Base-by-base conservation (phyloP, 352 stramenopile genomes). In the Thraustotheca clavata region DNA sequence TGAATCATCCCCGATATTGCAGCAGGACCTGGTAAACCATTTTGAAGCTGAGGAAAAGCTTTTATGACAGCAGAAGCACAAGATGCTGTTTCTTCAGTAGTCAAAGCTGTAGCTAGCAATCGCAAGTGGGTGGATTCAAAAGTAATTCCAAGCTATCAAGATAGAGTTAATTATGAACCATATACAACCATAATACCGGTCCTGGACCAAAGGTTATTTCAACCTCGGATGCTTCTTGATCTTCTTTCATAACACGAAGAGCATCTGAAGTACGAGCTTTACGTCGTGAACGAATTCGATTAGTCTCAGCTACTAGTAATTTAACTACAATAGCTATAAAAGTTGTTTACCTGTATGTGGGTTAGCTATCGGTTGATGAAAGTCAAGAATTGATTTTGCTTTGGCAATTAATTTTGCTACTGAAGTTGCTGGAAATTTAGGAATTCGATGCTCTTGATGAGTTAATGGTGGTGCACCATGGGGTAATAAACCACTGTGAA, bases 61-160 rank as follows among this genome's bases (percentile, higher is more conserved):
- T 91, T 91, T 16, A 91, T 76, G 34, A 89, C 80, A 0, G 82
- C 80, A 3, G 77, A 87, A 18, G 77, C 75, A 0, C 73, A 72
- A 4, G 75, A 26, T 11, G 65, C 22, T 75, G 73, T 0, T 60
- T 61, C 18, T 70, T 71, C 22, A 66, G 69, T 55, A 83, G 62
- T 31, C 79, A 87, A 26, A 18, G 73, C 80, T 12, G 77, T 74
- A 2, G 79, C 75, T 2, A 91, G 59, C 55, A 91, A 70, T 6
- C 78, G 78, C 41, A 89, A 49, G 41, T 88, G 79, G 0, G 82
- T 89, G 6, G 82, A 80, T 60, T 91, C 82, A 52, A 91, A 86
- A 5, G 80, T 89, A 41, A 91, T 89, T 4, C 82, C 82, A 47
- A 91, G 73, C 82, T 91, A 67, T n/a, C 40, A 49, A 31, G 24